A percentile compares a stretch with the other conserved stretches of the same genome.
Evolutionary conservation across 2,329 filamentous ascomycete genomes (phyloP).

Genomic region (Colletotrichum gloeosporioides): DNA sequence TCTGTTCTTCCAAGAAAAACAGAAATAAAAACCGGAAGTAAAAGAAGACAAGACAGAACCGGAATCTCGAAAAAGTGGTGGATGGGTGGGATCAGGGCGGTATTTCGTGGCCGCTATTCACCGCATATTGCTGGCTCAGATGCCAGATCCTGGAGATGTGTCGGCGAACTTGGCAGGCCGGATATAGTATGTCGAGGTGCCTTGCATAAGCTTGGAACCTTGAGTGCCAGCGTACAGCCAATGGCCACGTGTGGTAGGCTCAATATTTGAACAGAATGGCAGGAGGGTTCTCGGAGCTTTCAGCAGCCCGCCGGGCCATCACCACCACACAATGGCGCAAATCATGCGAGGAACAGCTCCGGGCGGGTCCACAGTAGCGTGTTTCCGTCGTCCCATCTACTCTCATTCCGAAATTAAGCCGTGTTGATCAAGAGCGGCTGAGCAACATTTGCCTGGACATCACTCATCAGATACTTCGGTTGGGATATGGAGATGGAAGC

Average conservation of each 20-base stretch:
- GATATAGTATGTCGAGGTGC: background rate
- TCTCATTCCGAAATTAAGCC: background rate
- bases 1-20: background rate
- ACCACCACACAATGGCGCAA: background rate
- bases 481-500: background rate
- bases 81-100: background rate
- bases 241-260: background rate
- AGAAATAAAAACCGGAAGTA: background rate
- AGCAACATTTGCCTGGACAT: background rate
- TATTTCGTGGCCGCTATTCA: background rate
- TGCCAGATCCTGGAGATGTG: background rate
- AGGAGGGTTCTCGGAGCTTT: background rate
- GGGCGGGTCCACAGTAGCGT: background rate
- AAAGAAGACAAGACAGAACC: background rate
- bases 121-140: constrained; percentile 3
- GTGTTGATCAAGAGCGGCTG: background rate
- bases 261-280: background rate
- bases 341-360: constrained; percentile 1
- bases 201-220: background rate
- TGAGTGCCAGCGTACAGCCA: background rate
- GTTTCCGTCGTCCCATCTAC: background rate
- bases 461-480: background rate
- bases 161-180: background rate
- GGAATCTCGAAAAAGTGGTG: background rate
- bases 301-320: background rate